Conservation (phyloP, 768 basidiomycete species). For the Nevesoporus exiguus region DNA sequence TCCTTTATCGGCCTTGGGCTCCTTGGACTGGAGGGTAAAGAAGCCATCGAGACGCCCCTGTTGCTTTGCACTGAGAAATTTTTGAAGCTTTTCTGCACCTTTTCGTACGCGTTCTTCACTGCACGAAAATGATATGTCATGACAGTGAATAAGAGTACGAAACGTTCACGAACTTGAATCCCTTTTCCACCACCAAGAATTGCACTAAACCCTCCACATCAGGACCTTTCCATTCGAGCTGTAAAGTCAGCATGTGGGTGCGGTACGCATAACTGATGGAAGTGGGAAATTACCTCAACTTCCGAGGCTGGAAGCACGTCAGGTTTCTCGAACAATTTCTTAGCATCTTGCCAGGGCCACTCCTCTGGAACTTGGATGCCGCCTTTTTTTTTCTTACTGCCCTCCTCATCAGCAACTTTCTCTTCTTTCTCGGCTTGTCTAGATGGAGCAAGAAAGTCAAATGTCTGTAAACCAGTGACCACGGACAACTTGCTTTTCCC, state of each 20-base stretch:
- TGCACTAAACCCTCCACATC: slow-evolving; percentile 92
- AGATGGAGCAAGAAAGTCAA: not conserved
- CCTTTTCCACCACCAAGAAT: slow-evolving; percentile 92
- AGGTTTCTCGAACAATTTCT: slow-evolving; percentile 83
- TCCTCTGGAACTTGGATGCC: slow-evolving; percentile 82
- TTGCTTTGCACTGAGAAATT: slow-evolving; percentile 84
- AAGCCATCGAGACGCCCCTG: slow-evolving; percentile 97
- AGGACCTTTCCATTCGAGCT: slow-evolving; percentile 94
- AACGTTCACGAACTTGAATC: slow-evolving; percentile 71
- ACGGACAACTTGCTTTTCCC: slow-evolving; percentile 56
- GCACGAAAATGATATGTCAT: slow-evolving; percentile 1
- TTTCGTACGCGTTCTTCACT: slow-evolving; percentile 97
- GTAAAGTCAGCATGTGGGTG: slow-evolving; percentile 3
- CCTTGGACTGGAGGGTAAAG: slow-evolving; percentile 71
- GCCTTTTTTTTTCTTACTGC: slow-evolving; percentile 56
- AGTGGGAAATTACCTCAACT: slow-evolving; percentile 60
- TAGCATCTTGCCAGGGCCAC: slow-evolving; percentile 97
- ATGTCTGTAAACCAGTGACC: not conserved
- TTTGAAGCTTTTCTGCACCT: slow-evolving; percentile 89
- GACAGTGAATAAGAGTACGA: not conserved
- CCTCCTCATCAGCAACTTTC: slow-evolving; percentile 42
- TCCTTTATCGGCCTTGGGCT: slow-evolving; percentile 49
- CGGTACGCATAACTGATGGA: not conserved
- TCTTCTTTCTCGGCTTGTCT: slow-evolving; percentile 41
- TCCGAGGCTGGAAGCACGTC: slow-evolving; percentile 86